Conservation (phyloP, 2,329 filamentous ascomycete species). For the Aspergillaceae sp. region DNA sequence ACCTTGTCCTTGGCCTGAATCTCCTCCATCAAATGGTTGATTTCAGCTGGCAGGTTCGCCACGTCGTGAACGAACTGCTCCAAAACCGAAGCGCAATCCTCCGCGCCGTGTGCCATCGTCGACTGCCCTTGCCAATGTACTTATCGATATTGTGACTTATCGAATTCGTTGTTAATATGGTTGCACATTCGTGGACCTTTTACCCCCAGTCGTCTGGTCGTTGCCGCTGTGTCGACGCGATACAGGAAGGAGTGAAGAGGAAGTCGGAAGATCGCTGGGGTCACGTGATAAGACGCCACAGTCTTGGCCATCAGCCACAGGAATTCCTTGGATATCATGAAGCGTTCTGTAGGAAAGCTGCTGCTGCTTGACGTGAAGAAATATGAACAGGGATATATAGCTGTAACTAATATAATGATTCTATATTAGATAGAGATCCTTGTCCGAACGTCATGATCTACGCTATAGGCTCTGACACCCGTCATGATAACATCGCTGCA, state of each 20-base stretch:
- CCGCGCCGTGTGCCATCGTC: slow-evolving; percentile 41
- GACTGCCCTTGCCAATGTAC: too few relatives aligned
- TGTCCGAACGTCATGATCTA: too few relatives aligned
- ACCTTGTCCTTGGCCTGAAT: slow-evolving; percentile 57
- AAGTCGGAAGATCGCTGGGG: background rate
- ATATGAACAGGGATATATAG: too few relatives aligned
- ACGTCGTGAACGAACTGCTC: slow-evolving; percentile 60
- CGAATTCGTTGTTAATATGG: too few relatives aligned
- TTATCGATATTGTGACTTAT: too few relatives aligned
- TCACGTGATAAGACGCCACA: background rate
- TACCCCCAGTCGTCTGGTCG: too few relatives aligned
- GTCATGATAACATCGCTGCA: background rate
- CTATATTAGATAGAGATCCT: too few relatives aligned
- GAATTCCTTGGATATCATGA: background rate
- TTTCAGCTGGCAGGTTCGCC: slow-evolving; percentile 54
- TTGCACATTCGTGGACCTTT: too few relatives aligned
- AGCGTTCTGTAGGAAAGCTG: background rate
- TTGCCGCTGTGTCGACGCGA: background rate
- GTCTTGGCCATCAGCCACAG: background rate
- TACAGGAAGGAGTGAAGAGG: background rate
- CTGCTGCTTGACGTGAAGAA: background rate
- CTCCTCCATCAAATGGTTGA: slow-evolving; percentile 58
- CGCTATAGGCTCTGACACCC: too few relatives aligned
- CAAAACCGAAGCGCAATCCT: slow-evolving; percentile 55
- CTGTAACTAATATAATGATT: too few relatives aligned